Evolutionary conservation across 768 basidiomycete genomes (phyloP).

Genomic region (Suillus placidus): DNA sequence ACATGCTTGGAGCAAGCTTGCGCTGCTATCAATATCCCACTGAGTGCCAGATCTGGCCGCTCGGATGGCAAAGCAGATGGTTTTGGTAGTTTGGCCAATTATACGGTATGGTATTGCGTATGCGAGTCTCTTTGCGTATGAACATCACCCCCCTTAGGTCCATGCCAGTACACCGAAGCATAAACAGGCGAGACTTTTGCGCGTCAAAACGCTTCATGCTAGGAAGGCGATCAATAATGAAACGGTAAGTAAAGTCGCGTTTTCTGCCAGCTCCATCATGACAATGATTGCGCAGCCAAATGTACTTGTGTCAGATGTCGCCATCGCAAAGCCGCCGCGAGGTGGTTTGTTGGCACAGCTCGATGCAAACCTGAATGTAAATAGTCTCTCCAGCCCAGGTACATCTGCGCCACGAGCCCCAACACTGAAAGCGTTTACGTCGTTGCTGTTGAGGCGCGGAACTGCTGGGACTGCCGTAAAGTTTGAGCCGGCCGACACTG

Average conservation of each 20-base stretch:
- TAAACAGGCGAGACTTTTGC: conserved; percentile 23
- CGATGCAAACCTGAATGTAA: conserved; percentile 8
- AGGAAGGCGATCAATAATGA: conserved; percentile 10
- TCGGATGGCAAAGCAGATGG: conserved; percentile 45
- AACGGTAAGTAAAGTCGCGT: neutral
- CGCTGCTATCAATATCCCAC: conserved; percentile 32
- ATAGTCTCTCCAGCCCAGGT: neutral
- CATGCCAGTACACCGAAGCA: conserved; percentile 27
- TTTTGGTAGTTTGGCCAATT: conserved; percentile 49
- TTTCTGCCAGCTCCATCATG: neutral
- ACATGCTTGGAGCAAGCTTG: conserved; percentile 54
- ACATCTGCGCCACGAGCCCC: neutral
- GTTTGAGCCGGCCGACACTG: conserved; percentile 32
- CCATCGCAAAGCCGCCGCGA: neutral
- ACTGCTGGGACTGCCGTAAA: conserved; percentile 26
- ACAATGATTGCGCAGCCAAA: conserved; percentile 8
- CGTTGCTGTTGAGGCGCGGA: neutral
- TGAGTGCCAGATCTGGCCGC: conserved; percentile 32
- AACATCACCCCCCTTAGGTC: neutral
- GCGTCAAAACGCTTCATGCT: conserved; percentile 22
- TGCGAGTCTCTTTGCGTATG: neutral
- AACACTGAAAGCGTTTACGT: neutral
- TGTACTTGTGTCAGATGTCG: conserved; percentile 4
- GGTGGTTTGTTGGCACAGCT: conserved; percentile 9
- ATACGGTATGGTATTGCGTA: conserved; percentile 39